Percentiles rank a stretch among this genome's conserved stretches.
Conservation (phyloP, 352 stramenopile genomes). For the Phytophthora pseudosyringae region DNA sequence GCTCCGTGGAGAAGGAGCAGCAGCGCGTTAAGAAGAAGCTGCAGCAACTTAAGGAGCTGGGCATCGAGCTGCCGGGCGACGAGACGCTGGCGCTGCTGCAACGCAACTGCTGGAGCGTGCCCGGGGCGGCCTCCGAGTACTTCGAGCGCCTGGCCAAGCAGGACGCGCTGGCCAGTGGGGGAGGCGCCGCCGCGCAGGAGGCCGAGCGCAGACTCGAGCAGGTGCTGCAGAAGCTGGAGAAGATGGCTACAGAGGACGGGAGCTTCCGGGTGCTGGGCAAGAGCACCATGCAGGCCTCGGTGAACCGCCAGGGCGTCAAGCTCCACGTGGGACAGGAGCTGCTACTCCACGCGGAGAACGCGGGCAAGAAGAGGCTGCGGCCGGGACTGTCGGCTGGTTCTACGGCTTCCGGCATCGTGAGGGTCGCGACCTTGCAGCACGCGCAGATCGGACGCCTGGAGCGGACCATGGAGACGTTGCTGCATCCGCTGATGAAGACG, state of each 20-base stretch:
- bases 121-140: conserved; percentile 70
- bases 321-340: conserved; percentile 55
- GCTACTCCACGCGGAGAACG: conserved; percentile 72
- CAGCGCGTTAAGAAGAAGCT: conserved; percentile 70
- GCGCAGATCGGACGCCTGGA: conserved; percentile 65
- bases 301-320: conserved; percentile 53
- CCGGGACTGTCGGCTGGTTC: conserved; percentile 22
- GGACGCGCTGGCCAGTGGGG: background rate
- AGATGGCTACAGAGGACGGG: conserved; percentile 10
- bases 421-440: conserved; percentile 56
- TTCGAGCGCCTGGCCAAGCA: conserved; percentile 62
- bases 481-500: conserved; percentile 73
- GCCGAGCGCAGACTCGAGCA: conserved; percentile 44
- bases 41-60: conserved; percentile 76
- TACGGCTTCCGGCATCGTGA: conserved; percentile 51
- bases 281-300: conserved; percentile 45
- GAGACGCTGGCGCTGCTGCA: conserved; percentile 64
- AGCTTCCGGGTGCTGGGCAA: conserved; percentile 56
- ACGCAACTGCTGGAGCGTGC: conserved; percentile 80
- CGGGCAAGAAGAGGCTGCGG: conserved; percentile 68
- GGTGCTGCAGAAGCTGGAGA: conserved; percentile 34
- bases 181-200: background rate
- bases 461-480: conserved; percentile 60
- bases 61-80: conserved; percentile 65
- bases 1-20: conserved; percentile 67